Evolutionary conservation across 2,329 filamentous ascomycete genomes (phyloP), one percentile per base, ranked within the genome.

Genomic region (Ophiostoma sp.): DNA sequence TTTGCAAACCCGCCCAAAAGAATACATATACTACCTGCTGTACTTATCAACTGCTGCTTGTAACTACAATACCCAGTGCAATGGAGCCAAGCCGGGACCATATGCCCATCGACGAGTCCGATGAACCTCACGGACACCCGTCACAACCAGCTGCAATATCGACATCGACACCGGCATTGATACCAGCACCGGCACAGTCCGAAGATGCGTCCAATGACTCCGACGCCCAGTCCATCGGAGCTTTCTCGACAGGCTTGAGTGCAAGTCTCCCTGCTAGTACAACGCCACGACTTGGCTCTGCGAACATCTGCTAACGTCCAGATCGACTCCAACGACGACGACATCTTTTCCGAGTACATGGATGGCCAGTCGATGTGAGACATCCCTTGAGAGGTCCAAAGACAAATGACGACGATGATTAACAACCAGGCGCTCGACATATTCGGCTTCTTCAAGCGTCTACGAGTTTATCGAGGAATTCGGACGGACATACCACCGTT

Each of bases 281-380:
- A 23, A 23, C n/a, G 48, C 48, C 48, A 52, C 48, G 4, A 23
- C 20, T 15, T 52, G 48, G 48, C 48, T 23, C 20, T 4, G 48
- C 10, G 39, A 41, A 15, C 10, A 4, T 41, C 39, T 41, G 23
- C 68, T n/a, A 94, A 94, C 73, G 88, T 93, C 17, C 85, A 88
- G 72, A 94, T 93, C 74, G 87, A 88, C 71, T 84, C 93, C 65
- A 90, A 92, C 76, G 90, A 93, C 75, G 60, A 52, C 4, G 48
- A 52, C 48, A 52, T 52, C 5, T 52, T n/a, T 52, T 52, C 48
- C n/a, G 48, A 52, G n/a, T 52, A 52, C 20, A 52, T 71, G 44
- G 84, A 85, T 72, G 81, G 84, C 70, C 78, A 82, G 1, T 88
- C 86, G 85, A 77, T 82, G 15, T 77, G 15, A 41, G 39, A 74